Conservation (phyloP, 2,329 filamentous ascomycete genomes). For the Macrophomina phaseolina region DNA sequence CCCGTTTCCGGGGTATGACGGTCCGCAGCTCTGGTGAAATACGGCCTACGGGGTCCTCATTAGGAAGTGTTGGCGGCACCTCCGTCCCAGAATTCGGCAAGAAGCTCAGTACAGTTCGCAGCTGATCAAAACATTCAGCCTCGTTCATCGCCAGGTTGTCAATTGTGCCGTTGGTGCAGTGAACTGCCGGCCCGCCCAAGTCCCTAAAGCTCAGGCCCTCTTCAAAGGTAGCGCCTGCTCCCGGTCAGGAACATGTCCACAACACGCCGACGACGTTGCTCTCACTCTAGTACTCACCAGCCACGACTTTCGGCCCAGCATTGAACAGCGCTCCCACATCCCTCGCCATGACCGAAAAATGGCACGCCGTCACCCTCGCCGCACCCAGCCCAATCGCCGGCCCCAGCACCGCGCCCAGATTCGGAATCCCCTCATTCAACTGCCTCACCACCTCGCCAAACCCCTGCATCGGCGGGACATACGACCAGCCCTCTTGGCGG, state of each 20-base stretch:
- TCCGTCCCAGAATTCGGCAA: slow-evolving; percentile 64
- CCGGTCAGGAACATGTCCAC: not conserved
- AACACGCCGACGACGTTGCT: not conserved
- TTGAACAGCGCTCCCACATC: slow-evolving; percentile 68
- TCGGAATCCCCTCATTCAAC: slow-evolving; percentile 68
- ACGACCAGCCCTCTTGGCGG: slow-evolving; percentile 60
- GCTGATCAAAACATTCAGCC: slow-evolving; percentile 65
- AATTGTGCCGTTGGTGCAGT: slow-evolving; percentile 70
- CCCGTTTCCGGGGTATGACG: slow-evolving; percentile 63
- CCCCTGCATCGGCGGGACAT: slow-evolving; percentile 62
- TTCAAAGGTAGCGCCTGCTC: slow-evolving; percentile 63
- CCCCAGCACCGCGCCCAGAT: slow-evolving; percentile 66
- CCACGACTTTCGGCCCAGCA: slow-evolving; percentile 66
- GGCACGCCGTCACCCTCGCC: slow-evolving; percentile 50
- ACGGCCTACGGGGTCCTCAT: slow-evolving; percentile 57
- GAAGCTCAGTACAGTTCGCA: slow-evolving; percentile 62
- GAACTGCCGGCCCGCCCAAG: slow-evolving; percentile 65
- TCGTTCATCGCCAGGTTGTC: slow-evolving; percentile 68
- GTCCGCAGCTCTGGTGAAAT: slow-evolving; percentile 57
- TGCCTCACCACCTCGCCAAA: slow-evolving; percentile 62
- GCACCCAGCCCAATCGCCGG: slow-evolving; percentile 68
- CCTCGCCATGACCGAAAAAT: slow-evolving; percentile 70
- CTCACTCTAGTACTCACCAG: slow-evolving; percentile 39
- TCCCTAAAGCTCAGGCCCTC: slow-evolving; percentile 65
- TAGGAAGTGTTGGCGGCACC: slow-evolving; percentile 56